A percentile compares a stretch with the other conserved stretches of the same genome.
These are phyloP conservation scores for Fusarium begoniae DNA, from an alignment of 2,329 filamentous ascomycete genomes.

Conservation along the genomic window DNA sequence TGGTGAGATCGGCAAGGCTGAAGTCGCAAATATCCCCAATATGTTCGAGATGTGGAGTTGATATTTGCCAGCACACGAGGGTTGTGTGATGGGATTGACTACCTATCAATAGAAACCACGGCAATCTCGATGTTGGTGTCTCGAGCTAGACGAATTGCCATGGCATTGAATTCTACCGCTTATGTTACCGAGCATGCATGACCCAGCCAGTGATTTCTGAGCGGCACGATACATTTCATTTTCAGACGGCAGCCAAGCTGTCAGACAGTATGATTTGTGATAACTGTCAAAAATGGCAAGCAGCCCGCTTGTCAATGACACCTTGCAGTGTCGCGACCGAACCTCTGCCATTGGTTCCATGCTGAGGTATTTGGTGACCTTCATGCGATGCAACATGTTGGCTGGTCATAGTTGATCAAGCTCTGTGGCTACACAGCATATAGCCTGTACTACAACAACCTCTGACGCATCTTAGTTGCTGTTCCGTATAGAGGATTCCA, in stretches of 20 bases:
- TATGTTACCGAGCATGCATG: not conserved
- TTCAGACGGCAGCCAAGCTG: conserved; percentile 1
- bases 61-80: conserved; percentile 15
- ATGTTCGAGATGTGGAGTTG: conserved; percentile 10
- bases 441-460: conserved; percentile 5
- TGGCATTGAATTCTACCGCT: not conserved
- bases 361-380: not conserved
- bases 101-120: conserved; percentile 8
- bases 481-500: conserved; percentile 12
- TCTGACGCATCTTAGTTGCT: not conserved
- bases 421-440: not conserved
- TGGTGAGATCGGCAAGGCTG: conserved; percentile 35
- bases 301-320: conserved; percentile 2
- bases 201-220: not conserved
- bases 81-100: not conserved
- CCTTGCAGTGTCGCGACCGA: not conserved
- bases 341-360: conserved; percentile 11
- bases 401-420: conserved; percentile 16
- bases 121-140: conserved; percentile 20
- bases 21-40: conserved; percentile 13
- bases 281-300: conserved; percentile 15
- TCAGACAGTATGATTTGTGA: conserved; percentile 24
- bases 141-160: conserved; percentile 5
- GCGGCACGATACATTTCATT: not conserved
- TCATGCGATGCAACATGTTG: conserved; percentile 17